Base-by-base conservation (phyloP, 2,329 filamentous ascomycete genomes). In the Neofusicoccum parvum region DNA sequence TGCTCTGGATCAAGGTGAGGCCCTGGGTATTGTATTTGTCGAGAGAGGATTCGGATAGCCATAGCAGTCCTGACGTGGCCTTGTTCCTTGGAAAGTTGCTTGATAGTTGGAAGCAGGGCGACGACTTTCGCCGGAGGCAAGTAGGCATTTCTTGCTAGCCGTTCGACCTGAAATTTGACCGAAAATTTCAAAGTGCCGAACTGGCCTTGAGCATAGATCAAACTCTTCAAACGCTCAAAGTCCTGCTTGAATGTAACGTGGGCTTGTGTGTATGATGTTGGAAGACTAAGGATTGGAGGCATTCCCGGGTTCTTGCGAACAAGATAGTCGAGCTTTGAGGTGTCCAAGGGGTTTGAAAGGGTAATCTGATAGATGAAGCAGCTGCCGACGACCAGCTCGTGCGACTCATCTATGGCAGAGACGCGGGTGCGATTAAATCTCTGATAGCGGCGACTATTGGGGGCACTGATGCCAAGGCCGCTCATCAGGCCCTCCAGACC, bases 81-180 rank as follows among this genome's bases (percentile, higher is more conserved):
- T 53, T 72, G 58, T 46, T 73, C 20, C 65, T 75, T 48, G 53
- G 71, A 75, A 0, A 80, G 68, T 0, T 68, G 46, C 3, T 75
- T 72, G 1, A 90, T 77, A 1, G 78, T 68, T 0, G 77, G 72
- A 1, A 87, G 73, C 5, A 92, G 71, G 1, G 72, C 67, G 0
- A 79, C 53, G 0, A 87, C 85, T 1, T 78, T 84, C 0, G 72
- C 69, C 0, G 90, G 89, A 86, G 64, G 54, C 32, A 65, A 39
- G 27, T 54, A 65, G 20, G 64, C 64, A 69, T 90, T 90, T 70
- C 83, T 81, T 0, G 88, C 86, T 5, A 94, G 76, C 15, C 82
- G 83, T 59, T 90, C 84, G 5, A 91, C 77, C 69, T 91, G 88
- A 70, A 87, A 90, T 5, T 86, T 79, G 0, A 88, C 71, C 0